A percentile compares a stretch with the other conserved stretches of the same genome.
These are phyloP conservation scores for Auriscalpium microsporum DNA, from an alignment of 768 basidiomycete species.

Conservation along the genomic window DNA sequence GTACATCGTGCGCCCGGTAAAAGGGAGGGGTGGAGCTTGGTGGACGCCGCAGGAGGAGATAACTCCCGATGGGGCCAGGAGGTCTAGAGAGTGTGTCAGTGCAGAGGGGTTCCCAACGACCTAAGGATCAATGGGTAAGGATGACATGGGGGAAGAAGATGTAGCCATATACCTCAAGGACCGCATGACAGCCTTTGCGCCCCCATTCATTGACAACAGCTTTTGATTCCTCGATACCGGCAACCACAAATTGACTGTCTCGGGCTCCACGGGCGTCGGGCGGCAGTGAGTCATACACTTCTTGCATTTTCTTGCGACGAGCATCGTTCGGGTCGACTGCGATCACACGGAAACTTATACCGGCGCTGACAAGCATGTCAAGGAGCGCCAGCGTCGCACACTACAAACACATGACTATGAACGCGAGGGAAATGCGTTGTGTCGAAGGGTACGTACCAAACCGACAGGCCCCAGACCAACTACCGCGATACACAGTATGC, in stretches of 20 bases:
- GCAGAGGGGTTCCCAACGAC: conserved; percentile 65
- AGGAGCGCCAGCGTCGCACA: conserved; percentile 59
- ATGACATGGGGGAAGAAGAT: not conserved
- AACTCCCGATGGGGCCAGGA: conserved; percentile 69
- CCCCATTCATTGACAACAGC: conserved; percentile 44
- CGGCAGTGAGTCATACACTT: conserved; percentile 38
- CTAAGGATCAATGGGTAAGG: conserved; percentile 25
- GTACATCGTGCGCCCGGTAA: conserved; percentile 50
- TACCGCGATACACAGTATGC: conserved; percentile 50
- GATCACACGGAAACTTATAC: conserved; percentile 45
- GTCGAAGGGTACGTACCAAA: conserved; percentile 30
- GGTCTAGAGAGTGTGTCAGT: conserved; percentile 53
- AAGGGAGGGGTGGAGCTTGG: conserved; percentile 43
- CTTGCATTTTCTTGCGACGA: conserved; percentile 51
- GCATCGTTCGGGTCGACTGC: conserved; percentile 54
- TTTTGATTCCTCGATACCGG: conserved; percentile 45
- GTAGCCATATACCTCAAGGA: conserved; percentile 49
- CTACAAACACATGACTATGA: conserved; percentile 18
- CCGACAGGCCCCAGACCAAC: conserved; percentile 78
- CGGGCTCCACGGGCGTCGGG: conserved; percentile 28
- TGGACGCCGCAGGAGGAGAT: conserved; percentile 73
- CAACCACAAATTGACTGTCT: conserved; percentile 39
- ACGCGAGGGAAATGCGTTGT: not conserved
- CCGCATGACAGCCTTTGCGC: conserved; percentile 48
- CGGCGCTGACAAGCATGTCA: conserved; percentile 42